A percentile compares a stretch with the other conserved stretches of the same genome.
Conservation (phyloP, 495 filamentous ascomycete genomes). For the Podospora anserina region DNA sequence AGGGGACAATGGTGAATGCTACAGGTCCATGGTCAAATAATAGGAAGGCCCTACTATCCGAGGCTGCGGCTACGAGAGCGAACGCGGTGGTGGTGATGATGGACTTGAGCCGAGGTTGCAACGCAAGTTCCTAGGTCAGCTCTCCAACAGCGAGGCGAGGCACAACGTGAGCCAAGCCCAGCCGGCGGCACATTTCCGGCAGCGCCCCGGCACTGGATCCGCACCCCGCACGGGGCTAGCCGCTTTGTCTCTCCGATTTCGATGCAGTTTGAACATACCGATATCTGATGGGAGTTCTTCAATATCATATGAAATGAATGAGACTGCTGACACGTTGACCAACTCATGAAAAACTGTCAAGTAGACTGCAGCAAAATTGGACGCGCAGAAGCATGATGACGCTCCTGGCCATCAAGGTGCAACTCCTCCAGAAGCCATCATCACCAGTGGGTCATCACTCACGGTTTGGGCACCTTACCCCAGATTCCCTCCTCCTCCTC, state of each 20-base stretch:
- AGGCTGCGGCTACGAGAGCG: background rate
- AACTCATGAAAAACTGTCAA: background rate
- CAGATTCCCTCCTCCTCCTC: background rate
- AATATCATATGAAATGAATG: background rate
- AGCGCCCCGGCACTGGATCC: background rate
- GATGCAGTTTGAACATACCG: background rate
- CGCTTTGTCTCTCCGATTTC: background rate
- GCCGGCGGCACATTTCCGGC: constrained; percentile 5
- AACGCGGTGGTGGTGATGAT: background rate
- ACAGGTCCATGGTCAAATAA: no score
- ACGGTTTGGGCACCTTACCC: background rate
- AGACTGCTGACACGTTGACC: background rate
- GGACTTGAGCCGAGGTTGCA: constrained; percentile 11
- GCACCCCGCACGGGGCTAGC: constrained; percentile 7
- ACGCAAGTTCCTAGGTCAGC: background rate
- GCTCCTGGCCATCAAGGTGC: constrained; percentile 3
- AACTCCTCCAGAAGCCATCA: background rate
- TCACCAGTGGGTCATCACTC: background rate
- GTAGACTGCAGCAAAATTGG: background rate
- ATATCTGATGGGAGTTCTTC: no score
- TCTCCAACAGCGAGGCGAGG: background rate
- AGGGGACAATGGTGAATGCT: background rate
- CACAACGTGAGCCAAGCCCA: background rate
- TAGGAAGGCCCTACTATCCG: background rate
- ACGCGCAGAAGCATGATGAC: background rate